Evolutionary conservation across 306 rosid species (phyloP), one percentile per base, ranked within the genome.

Genomic region (Lupinus albus): DNA sequence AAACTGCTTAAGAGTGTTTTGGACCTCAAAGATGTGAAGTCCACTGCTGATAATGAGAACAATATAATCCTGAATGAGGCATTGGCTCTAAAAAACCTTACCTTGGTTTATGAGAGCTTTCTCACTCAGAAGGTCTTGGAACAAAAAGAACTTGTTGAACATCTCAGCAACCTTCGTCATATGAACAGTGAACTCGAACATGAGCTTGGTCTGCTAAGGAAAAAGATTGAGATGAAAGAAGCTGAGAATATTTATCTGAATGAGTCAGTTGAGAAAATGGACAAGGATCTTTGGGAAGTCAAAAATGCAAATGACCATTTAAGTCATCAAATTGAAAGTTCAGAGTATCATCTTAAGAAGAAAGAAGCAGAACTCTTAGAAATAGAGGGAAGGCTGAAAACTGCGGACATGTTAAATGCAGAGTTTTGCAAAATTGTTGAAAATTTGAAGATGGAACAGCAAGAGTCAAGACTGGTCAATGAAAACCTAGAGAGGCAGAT

Each of bases 361-460:
- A 86, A 90, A 73, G 82, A 81, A 36, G 39, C 16, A 52, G 96
- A 88, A 71, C 85, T 93, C 38, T 63, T 79, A 50, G 87, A 86
- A 83, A 81, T 80, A 73, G 87, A 82, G 60, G 79, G 79, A 64
- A 84, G 81, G 86, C 79, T 89, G 30, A 84, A 73, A 70, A 84
- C 71, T 48, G 76, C 84, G 0, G 88, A 80, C 42, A 53, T 62
- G 33, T 59, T 86, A 80, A 90, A 91, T 74, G 75, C 67, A 33
- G 84, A 85, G 52, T 73, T 94, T 57, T 79, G 71, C 80, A 75
- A 64, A 68, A 70, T 73, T 15, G 62, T 94, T 72, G 86, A 82
- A 66, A 84, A 85, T 41, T 69, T 90, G 81, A 84, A 85, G 81
- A 64, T 73, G 73, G 92, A 88, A 79, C 59, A 79, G 35, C 78